Evolutionary conservation across 1,284 basidiomycete genomes (phyloP).

Genomic region (Grifola frondosa): DNA sequence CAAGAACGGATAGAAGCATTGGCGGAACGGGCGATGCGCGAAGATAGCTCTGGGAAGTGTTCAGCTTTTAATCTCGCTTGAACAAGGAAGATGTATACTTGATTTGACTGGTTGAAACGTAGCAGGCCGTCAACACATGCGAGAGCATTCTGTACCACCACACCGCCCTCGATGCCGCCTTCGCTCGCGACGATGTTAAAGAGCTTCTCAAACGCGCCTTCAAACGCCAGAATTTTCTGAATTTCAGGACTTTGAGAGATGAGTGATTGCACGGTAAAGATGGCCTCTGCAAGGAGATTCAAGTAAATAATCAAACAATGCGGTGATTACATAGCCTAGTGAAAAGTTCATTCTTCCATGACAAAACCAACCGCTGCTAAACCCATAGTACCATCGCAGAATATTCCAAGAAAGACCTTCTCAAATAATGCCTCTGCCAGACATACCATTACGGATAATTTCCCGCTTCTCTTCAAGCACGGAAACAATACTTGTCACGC

Average conservation of each 20-base stretch:
- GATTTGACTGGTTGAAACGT: constrained; percentile 93
- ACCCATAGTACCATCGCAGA: not conserved
- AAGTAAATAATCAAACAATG: not conserved
- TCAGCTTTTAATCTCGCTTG: constrained; percentile 7
- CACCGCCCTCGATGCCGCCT: constrained; percentile 90
- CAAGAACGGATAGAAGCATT: constrained; percentile 87
- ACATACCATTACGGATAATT: constrained; percentile 78
- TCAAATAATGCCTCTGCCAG: not conserved
- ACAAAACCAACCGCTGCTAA: not conserved
- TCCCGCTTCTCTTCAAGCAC: constrained; percentile 80
- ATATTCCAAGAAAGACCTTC: not conserved
- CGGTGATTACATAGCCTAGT: not conserved
- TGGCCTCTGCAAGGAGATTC: constrained; percentile 56
- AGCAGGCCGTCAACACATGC: constrained; percentile 84
- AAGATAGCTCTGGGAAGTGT: constrained; percentile 84
- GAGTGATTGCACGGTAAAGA: constrained; percentile 81
- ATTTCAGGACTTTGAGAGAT: constrained; percentile 89
- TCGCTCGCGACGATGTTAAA: constrained; percentile 88
- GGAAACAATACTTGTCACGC: constrained; percentile 70
- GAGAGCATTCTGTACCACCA: constrained; percentile 85
- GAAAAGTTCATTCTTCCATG: not conserved
- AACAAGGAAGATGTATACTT: constrained; percentile 50
- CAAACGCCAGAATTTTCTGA: constrained; percentile 96
- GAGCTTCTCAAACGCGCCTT: constrained; percentile 94
- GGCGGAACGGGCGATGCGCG: constrained; percentile 88